Percentiles rank a stretch among this genome's conserved stretches.
These are phyloP conservation scores for Funneliformis geosporum DNA, from an alignment of 192 early-diverging fungal species.

Conservation along the genomic window DNA sequence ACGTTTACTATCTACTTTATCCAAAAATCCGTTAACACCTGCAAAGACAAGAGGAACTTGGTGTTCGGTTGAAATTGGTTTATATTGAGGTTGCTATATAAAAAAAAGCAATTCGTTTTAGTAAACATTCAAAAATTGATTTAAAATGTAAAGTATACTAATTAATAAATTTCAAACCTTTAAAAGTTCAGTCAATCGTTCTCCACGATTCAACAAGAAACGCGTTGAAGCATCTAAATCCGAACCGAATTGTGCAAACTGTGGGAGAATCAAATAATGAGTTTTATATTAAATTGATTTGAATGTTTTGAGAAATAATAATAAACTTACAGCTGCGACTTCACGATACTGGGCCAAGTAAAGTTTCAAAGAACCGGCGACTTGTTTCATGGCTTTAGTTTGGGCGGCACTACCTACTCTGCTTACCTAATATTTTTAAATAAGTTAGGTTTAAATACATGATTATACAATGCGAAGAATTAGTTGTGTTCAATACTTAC, in stretches of 20 bases:
- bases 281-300: background rate
- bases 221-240: slow-evolving; percentile 99
- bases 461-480: too few relatives aligned
- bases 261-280: background rate
- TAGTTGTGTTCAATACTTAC: slow-evolving; percentile 49
- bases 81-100: slow-evolving; percentile 90
- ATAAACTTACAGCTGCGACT: slow-evolving; percentile 75
- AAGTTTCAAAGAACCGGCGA: slow-evolving; percentile 99
- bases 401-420: slow-evolving; percentile 99
- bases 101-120: background rate
- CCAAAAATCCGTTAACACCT: slow-evolving; percentile 99
- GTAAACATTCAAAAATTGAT: background rate
- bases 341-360: slow-evolving; percentile 99
- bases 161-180: slow-evolving; percentile 50
- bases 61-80: slow-evolving; percentile 92
- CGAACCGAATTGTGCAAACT: slow-evolving; percentile 99
- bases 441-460: background rate
- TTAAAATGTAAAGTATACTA: background rate
- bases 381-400: slow-evolving; percentile 99
- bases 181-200: slow-evolving; percentile 97
- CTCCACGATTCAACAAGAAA: slow-evolving; percentile 99
- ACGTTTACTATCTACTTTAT: slow-evolving; percentile 95
- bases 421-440: slow-evolving; percentile 46
- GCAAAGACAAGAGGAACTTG: slow-evolving; percentile 99
- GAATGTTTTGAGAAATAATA: background rate